Evolutionary conservation across 73 alveolate species (phyloP), one percentile per base, ranked within the genome.

Genomic region (Paramecium pentaurelia): DNA sequence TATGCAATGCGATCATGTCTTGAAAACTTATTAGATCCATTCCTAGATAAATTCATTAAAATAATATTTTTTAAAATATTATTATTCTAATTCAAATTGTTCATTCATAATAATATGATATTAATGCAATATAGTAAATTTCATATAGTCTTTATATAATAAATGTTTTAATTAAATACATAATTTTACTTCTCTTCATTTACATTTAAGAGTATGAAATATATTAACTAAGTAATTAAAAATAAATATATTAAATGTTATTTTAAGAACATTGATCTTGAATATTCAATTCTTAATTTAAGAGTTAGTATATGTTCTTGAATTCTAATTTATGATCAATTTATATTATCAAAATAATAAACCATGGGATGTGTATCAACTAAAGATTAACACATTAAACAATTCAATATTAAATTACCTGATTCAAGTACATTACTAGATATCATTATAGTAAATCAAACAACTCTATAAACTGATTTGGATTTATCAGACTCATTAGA

Each of bases 301-400:
- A 54, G 32, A 4, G 70, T 54, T 54, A 12, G 20, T 54, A 4
- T 18, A 54, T 16, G 10, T 54, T 54, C 32, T n/a, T 16, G 36
- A 7, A 54, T 54, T 54, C 70, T 54, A 22, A 54, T 54, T 54
- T 54, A 12, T 16, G 70, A 54, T 54, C 70, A 54, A 18, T 54
- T 54, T 54, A 54, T 54, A 18, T 54, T n/a, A 54, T 54, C 70
- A 54, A 54, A 54, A n/a, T 16, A 16, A n/a, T n/a, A 4, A 54
- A 54, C 34, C 20, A 80, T 80, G 91, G 91, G 91, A 44, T 80
- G 91, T 47, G 91, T 42, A 45, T 60, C 91, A 40, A 25, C 71
- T 9, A 80, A 80, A n/a, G 42, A 40, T 54, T 18, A 54, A 11
- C 47, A 40, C 58, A 25, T 25, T 20, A 45, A 73, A 14, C 87